phyloP scores from a whole-genome alignment of 2,329 filamentous ascomycete species.

The Endothia cerciana region DNA sequence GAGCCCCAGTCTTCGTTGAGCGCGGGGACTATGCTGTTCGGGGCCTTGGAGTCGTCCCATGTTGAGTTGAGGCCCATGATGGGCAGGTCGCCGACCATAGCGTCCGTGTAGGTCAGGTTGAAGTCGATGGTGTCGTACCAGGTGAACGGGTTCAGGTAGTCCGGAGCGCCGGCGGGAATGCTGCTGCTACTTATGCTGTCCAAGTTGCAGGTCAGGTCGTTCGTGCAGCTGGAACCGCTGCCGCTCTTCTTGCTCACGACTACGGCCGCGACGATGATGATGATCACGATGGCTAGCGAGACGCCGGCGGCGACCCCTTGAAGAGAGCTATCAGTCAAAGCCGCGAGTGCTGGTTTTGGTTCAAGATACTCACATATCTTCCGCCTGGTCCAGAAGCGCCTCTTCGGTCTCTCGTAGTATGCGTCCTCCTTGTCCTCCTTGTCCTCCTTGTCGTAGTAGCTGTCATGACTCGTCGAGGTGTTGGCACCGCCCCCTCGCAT shows the following conservation, averaged over 20 bases:
- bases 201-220: slow-evolving; percentile 49
- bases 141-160: slow-evolving; percentile 85
- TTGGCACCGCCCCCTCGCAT: slow-evolving; percentile 49
- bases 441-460: slow-evolving; percentile 41
- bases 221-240: slow-evolving; percentile 30
- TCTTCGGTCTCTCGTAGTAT: slow-evolving; percentile 47
- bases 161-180: slow-evolving; percentile 66
- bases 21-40: slow-evolving; percentile 80
- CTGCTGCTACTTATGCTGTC: slow-evolving; percentile 56
- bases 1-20: slow-evolving; percentile 75
- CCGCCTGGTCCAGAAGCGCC: slow-evolving; percentile 54
- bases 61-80: slow-evolving; percentile 84
- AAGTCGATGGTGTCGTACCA: slow-evolving; percentile 92
- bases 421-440: slow-evolving; percentile 52
- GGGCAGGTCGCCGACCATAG: slow-evolving; percentile 82
- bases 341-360: neutral
- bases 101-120: slow-evolving; percentile 90
- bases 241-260: slow-evolving; percentile 66
- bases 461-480: slow-evolving; percentile 48
- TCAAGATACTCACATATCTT: slow-evolving; percentile 59
- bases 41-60: slow-evolving; percentile 81
- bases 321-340: slow-evolving; percentile 33
- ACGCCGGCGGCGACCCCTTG: slow-evolving; percentile 61
- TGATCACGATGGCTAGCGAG: slow-evolving; percentile 59
- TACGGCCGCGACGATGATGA: slow-evolving; percentile 70